phyloP scores from a whole-genome alignment of 108 stramenopile species.

The Seminavis robusta region DNA sequence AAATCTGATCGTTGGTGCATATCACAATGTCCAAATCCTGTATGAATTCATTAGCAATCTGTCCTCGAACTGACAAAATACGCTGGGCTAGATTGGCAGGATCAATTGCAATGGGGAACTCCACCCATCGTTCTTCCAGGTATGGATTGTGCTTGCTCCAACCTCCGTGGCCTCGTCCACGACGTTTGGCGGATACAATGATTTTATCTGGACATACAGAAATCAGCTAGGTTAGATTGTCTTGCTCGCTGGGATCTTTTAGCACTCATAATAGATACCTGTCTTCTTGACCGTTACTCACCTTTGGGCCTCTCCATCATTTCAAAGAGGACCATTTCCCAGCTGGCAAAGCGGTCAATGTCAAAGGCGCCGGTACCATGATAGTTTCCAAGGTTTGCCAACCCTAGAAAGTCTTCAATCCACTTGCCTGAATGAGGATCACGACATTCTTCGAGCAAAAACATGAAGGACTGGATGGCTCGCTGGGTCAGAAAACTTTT shows the following conservation, averaged over 20 bases:
- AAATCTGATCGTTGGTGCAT: slow-evolving; percentile 45
- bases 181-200: too few species aligned
- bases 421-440: slow-evolving; percentile 28
- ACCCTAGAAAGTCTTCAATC: slow-evolving; percentile 15
- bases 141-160: slow-evolving; percentile 60
- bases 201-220: slow-evolving; percentile 28
- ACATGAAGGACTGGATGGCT: slow-evolving; percentile 71
- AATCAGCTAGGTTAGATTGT: slow-evolving; percentile 42
- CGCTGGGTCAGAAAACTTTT: slow-evolving; percentile 68
- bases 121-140: slow-evolving; percentile 63
- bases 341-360: slow-evolving; percentile 38
- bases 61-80: slow-evolving; percentile 52
- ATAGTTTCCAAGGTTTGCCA: slow-evolving; percentile 42
- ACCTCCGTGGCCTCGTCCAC: slow-evolving; percentile 29
- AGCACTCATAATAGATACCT: background rate
- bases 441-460: slow-evolving; percentile 52
- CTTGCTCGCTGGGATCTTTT: background rate
- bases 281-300: too few species aligned
- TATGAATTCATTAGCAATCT: slow-evolving; percentile 53
- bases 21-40: slow-evolving; percentile 51
- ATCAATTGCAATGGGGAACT: slow-evolving; percentile 53
- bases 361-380: slow-evolving; percentile 74
- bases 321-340: slow-evolving; percentile 43
- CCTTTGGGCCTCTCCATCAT: slow-evolving; percentile 24
- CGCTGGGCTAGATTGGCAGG: slow-evolving; percentile 47